Base-by-base conservation (phyloP, 2,329 filamentous ascomycete species). In the Trichoderma semiorbis region DNA sequence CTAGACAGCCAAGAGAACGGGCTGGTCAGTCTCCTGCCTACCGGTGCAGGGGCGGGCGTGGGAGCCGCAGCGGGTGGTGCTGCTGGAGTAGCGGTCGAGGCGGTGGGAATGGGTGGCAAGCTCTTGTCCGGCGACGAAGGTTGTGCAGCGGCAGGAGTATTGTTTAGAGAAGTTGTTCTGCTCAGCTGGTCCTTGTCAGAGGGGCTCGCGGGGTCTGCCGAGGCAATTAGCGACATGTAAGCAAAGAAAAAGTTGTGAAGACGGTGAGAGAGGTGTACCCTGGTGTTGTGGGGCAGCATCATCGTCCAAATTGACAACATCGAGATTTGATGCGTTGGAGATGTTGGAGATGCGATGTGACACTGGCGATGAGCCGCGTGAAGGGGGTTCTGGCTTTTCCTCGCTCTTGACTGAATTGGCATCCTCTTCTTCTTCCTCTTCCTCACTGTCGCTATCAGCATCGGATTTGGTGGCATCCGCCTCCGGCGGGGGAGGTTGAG, bases 1-100 rank as follows among this genome's bases (percentile, higher is more conserved):
- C 93, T 86, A 36, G 93, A 93, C 50, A 97, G 87, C 91, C 93
- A 95, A 50, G 93, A 89, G 77, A 97, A 97, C n/a, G 92, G 93
- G 75, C 93, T 93, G 10, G 93, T 95, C 70, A 97, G 88, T 80
- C 96, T 97, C 78, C 94, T 86, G 72, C 87, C 75, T 14, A 84
- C 82, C 2, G 85, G 82, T 50, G 62, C 67, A 63, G 72, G 72
- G 50, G 72, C 32, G 16, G 70, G 62, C 7, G 61, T 28, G 24
- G 78, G 76, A 26, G 78, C 73, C 30, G 75, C 76, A 34, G 65
- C 76, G 30, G 78, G 78, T n/a, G 79, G 80, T 39, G 78, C 76
- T 39, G 76, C 81, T 74, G 21, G 43, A 57, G 63, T 11, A 21
- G 76, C 76, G 30, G 78, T 28, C 14, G 78, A n/a, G 78, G 79